These are phyloP conservation scores for Eucalyptus polyanthemos DNA, from an alignment of 345 rosid genomes.

Conservation along the genomic window DNA sequence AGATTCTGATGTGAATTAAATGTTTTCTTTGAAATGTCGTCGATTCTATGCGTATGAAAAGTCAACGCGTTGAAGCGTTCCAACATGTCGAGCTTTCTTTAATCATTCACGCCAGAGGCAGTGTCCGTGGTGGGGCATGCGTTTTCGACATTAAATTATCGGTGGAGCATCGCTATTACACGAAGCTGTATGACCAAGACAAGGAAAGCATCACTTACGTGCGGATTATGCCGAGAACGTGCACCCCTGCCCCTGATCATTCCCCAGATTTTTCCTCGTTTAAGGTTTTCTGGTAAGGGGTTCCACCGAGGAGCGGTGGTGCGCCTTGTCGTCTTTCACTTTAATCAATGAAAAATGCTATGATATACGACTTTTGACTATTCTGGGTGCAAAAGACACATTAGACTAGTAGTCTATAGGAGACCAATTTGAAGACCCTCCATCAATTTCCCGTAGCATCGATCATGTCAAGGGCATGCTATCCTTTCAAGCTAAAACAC, in stretches of 20 bases:
- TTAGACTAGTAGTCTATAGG: not conserved
- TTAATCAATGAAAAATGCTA: not conserved
- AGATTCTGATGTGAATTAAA: not conserved
- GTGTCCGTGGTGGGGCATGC: not conserved
- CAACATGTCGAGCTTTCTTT: not conserved
- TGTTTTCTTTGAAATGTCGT: not conserved
- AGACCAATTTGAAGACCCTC: not conserved
- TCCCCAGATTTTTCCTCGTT: not conserved
- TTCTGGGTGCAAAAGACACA: not conserved
- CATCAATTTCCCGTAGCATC: not conserved
- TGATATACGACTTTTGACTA: not conserved
- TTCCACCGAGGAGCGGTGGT: not conserved
- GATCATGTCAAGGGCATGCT: not conserved
- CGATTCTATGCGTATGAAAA: not conserved
- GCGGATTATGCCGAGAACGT: not conserved
- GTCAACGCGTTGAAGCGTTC: not conserved
- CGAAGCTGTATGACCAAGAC: not conserved
- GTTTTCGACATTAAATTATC: not conserved
- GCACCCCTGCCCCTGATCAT: not conserved
- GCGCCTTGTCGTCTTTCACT: not conserved
- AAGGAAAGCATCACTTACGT: not conserved
- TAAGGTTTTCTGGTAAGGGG: not conserved
- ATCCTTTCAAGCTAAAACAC: not conserved
- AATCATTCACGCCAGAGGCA: not conserved
- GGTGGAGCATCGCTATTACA: not conserved